Conservation (phyloP, 1,139 yeast species). For the Debaryomyces nepalensis region DNA sequence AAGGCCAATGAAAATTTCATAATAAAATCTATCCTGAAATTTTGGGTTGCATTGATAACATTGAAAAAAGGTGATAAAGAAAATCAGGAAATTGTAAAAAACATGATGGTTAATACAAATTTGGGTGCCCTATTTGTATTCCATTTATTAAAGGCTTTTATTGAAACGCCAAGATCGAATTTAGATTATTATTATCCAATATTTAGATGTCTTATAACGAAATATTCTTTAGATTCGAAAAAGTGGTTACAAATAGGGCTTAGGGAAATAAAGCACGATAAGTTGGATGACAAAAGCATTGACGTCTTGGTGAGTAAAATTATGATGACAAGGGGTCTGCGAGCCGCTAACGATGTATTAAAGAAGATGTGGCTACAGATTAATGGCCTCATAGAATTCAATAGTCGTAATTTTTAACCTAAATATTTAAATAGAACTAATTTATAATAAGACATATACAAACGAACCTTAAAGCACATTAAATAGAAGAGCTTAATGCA, state of each 20-base stretch:
- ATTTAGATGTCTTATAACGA: conserved; percentile 56
- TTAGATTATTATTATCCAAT: conserved; percentile 61
- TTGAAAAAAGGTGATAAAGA: conserved; percentile 56
- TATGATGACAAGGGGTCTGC: conserved; percentile 65
- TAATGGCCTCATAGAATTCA: conserved; percentile 55
- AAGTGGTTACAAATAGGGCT: conserved; percentile 49
- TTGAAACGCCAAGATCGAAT: conserved; percentile 62
- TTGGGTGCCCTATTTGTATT: conserved; percentile 43
- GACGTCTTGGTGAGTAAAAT: conserved; percentile 57
- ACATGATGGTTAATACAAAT: conserved; percentile 37
- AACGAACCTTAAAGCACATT: conserved; percentile 6
- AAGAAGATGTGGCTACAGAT: conserved; percentile 67
- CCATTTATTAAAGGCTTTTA: conserved; percentile 38
- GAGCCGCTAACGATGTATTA: conserved; percentile 59
- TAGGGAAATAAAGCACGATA: conserved; percentile 28
- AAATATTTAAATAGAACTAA: conserved; percentile 4
- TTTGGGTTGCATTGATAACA: conserved; percentile 64
- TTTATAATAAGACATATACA: conserved; percentile 8
- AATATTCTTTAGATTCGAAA: conserved; percentile 53
- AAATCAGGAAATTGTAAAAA: conserved; percentile 46
- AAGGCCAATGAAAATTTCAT: conserved; percentile 66
- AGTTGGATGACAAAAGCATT: conserved; percentile 28
- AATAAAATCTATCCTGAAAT: conserved; percentile 61
- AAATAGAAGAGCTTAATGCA: conserved; percentile 5
- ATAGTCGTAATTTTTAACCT: conserved; percentile 15